Base-by-base conservation (phyloP, 345 rosid species). In the Aegle marmelos region DNA sequence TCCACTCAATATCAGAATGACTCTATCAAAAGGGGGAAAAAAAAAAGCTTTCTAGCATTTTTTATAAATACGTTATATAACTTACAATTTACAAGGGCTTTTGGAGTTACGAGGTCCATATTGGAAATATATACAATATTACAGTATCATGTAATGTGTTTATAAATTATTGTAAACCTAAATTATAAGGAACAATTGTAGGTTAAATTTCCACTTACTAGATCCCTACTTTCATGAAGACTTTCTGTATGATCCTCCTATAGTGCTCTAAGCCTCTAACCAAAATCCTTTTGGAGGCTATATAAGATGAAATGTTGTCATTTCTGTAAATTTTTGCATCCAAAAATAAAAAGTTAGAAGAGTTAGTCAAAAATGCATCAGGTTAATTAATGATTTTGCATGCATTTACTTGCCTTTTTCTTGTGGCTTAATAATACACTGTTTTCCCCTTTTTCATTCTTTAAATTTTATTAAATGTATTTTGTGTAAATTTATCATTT, bases 251-350 rank as follows among this genome's bases (percentile, higher is more conserved):
- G 45, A 7, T 59, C 33, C 39, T 45, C 31, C 24, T 17, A 13
- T 11, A 28, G 68, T 74, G 36, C 60, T 34, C 76, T 45, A 45
- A 45, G 17, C 50, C 50, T 45, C 50, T 45, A 45, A 45, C 17
- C 50, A 45, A 45, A 45, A 11, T 10, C 11, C 50, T 45, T 11
- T 45, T 45, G 50, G 50, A 45, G 50, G 50, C 50, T 45, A 45
- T 36, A 28, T 13, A 73, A 33, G 63, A 22, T 37, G 28, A 59
- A 57, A 50, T 61, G 54, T 13, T 33, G 50, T 57, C 50, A 56
- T 72, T 37, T 22, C 19, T 34, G 53, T 74, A 56, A 74, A 33
- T 61, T 73, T 60, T 60, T 68, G 68, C 57, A 61, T 60, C 68
- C 4, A 36, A 25, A 19, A 37, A 36, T 60, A 25, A 16, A 59